Conservation (phyloP, 306 rosid genomes). For the Hylodesmum podocarpum region DNA sequence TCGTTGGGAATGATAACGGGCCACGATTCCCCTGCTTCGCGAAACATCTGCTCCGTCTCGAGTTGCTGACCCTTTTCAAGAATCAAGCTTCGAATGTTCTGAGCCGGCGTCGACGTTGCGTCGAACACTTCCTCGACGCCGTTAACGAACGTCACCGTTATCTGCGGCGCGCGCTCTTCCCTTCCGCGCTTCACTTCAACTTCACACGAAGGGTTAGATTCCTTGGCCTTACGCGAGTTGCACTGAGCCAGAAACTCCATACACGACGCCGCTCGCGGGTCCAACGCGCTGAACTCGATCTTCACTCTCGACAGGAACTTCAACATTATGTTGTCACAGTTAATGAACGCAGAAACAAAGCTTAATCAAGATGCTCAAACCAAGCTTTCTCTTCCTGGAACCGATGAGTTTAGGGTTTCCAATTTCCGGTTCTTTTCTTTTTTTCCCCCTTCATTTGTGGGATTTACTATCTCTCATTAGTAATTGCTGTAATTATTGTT, state of each 20-base stretch:
- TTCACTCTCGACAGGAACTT: conserved; percentile 76
- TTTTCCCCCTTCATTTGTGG: neutral
- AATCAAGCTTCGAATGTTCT: conserved; percentile 66
- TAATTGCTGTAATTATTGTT: neutral
- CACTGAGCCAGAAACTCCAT: conserved; percentile 96
- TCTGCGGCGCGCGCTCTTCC: conserved; percentile 79
- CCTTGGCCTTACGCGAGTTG: conserved; percentile 85
- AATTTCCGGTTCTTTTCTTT: neutral
- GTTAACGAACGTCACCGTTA: conserved; percentile 79
- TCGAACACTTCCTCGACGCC: conserved; percentile 77
- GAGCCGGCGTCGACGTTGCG: conserved; percentile 78
- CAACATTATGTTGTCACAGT: conserved; percentile 43
- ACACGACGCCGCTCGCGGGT: conserved; percentile 87
- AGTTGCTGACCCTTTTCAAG: conserved; percentile 77
- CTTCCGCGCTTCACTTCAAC: conserved; percentile 81
- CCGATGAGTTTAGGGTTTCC: neutral
- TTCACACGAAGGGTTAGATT: conserved; percentile 81
- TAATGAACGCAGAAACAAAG: neutral
- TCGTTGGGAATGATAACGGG: conserved; percentile 70
- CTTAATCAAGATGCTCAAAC: neutral
- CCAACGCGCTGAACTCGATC: conserved; percentile 88
- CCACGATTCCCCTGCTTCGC: conserved; percentile 86
- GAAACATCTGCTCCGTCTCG: conserved; percentile 80
- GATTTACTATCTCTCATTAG: neutral
- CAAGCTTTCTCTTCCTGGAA: too few species aligned